These are phyloP conservation scores for Boechera stricta DNA, from an alignment of 345 rosid genomes.

Conservation along the genomic window DNA sequence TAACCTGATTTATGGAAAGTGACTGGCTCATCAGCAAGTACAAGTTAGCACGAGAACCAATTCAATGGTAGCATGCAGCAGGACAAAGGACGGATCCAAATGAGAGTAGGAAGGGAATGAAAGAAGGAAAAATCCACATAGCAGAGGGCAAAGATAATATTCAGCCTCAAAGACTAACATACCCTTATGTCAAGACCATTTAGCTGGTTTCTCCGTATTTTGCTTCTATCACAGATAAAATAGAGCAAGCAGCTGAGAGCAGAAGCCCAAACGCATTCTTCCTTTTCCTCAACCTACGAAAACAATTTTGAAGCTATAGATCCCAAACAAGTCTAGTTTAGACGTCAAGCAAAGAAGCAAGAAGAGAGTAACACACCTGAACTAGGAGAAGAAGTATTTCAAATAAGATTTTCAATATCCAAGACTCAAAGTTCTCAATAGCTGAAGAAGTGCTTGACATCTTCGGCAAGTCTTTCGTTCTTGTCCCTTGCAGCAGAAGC, in stretches of 20 bases:
- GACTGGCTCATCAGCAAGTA: conserved; percentile 33
- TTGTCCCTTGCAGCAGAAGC: conserved; percentile 57
- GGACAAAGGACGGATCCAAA: conserved; percentile 23
- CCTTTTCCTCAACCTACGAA: conserved; percentile 79
- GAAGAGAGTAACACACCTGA: conserved; percentile 62
- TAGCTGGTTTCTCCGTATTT: conserved; percentile 73
- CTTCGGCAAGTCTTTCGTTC: conserved; percentile 56
- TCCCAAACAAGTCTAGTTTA: conserved; percentile 24
- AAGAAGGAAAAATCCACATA: conserved; percentile 22
- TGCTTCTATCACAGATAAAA: conserved; percentile 92
- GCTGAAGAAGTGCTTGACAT: conserved; percentile 65
- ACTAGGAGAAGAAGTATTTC: conserved; percentile 94
- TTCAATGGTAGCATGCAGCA: conserved; percentile 7
- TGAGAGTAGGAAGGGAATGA: conserved; percentile 12
- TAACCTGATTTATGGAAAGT: conserved; percentile 61
- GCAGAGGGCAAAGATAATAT: conserved; percentile 26
- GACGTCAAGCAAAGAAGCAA: conserved; percentile 23
- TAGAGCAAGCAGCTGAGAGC: conserved; percentile 94
- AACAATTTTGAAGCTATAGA: conserved; percentile 36
- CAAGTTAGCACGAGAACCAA: conserved; percentile 27
- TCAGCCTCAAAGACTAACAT: conserved; percentile 31
- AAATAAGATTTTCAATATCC: conserved; percentile 88
- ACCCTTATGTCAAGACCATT: conserved; percentile 99
- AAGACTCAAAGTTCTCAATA: conserved; percentile 78
- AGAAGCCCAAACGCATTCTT: conserved; percentile 97